Conservation (phyloP, 495 filamentous ascomycete species). For the Filosporella fistucella region DNA sequence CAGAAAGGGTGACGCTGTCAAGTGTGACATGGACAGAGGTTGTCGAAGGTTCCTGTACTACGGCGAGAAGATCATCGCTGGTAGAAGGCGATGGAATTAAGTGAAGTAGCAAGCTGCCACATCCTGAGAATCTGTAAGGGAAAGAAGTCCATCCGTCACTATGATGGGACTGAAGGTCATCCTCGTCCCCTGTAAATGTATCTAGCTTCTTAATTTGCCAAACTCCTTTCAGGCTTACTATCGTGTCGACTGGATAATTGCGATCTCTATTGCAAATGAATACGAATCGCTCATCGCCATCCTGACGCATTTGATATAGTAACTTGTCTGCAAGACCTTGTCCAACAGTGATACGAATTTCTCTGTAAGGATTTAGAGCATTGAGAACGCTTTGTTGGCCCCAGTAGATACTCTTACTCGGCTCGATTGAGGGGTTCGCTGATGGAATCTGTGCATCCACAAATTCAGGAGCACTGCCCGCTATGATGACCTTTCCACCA, state of each 20-base stretch:
- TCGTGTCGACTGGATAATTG: slow-evolving; percentile 5
- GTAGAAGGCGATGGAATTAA: slow-evolving; percentile 7
- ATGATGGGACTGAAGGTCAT: not conserved
- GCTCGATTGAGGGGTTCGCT: slow-evolving; percentile 1
- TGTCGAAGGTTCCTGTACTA: not conserved
- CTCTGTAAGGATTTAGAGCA: slow-evolving; percentile 14
- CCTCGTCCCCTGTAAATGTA: slow-evolving; percentile 14
- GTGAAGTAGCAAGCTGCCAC: slow-evolving; percentile 17
- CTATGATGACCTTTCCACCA: slow-evolving; percentile 21
- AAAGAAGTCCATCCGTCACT: slow-evolving; percentile 19
- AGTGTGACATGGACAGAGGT: slow-evolving; percentile 1
- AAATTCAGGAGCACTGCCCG: slow-evolving; percentile 8
- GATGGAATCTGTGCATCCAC: slow-evolving; percentile 14
- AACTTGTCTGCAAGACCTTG: slow-evolving; percentile 6
- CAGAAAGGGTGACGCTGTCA: slow-evolving; percentile 13
- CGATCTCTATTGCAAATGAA: slow-evolving; percentile 27
- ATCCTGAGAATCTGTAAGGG: slow-evolving; percentile 19
- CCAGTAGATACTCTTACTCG: slow-evolving; percentile 14
- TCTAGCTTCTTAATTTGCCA: slow-evolving; percentile 22
- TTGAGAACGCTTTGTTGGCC: slow-evolving; percentile 12
- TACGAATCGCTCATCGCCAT: slow-evolving; percentile 20
- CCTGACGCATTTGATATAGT: slow-evolving; percentile 25
- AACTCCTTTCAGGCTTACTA: slow-evolving; percentile 11
- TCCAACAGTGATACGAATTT: slow-evolving; percentile 10
- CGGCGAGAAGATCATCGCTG: not conserved